phyloP scores from a whole-genome alignment of 2,329 filamentous ascomycete genomes.

The Neurospora crassa region DNA sequence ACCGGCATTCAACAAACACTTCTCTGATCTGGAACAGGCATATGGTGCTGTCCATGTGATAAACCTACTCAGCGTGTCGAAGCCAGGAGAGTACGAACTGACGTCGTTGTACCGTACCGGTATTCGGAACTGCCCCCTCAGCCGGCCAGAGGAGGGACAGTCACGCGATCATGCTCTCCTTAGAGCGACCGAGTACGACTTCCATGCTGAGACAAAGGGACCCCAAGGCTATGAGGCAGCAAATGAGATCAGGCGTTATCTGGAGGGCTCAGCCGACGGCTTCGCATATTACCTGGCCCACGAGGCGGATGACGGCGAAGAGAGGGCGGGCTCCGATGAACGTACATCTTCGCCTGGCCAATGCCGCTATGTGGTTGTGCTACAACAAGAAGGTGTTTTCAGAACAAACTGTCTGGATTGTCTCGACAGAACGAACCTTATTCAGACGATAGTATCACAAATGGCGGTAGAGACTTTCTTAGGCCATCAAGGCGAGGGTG shows the following conservation, averaged over 20 bases:
- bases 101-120: slow-evolving; percentile 72
- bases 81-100: slow-evolving; percentile 76
- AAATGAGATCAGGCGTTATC: slow-evolving; percentile 68
- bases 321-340: slow-evolving; percentile 22
- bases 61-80: slow-evolving; percentile 86
- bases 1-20: slow-evolving; percentile 91
- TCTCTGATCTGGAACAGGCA: slow-evolving; percentile 71
- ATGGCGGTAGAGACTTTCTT: slow-evolving; percentile 87
- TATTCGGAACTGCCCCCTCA: slow-evolving; percentile 64
- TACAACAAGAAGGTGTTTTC: slow-evolving; percentile 94
- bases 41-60: slow-evolving; percentile 91
- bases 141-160: slow-evolving; percentile 44
- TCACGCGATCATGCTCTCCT: slow-evolving; percentile 64
- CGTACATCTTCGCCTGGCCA: slow-evolving; percentile 23
- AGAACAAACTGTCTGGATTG: slow-evolving; percentile 95
- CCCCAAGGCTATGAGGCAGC: slow-evolving; percentile 84
- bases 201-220: slow-evolving; percentile 86
- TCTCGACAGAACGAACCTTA: slow-evolving; percentile 87
- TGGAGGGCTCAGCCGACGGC: slow-evolving; percentile 68
- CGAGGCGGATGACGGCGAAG: slow-evolving; percentile 45
- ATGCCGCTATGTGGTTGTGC: slow-evolving; percentile 52
- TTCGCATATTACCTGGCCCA: slow-evolving; percentile 92
- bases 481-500: slow-evolving; percentile 57
- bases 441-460: slow-evolving; percentile 90
- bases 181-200: slow-evolving; percentile 82